Percentiles rank a stretch among this genome's conserved stretches.
phyloP scores from a whole-genome alignment of 345 rosid genomes.

The Eucalyptus albens region DNA sequence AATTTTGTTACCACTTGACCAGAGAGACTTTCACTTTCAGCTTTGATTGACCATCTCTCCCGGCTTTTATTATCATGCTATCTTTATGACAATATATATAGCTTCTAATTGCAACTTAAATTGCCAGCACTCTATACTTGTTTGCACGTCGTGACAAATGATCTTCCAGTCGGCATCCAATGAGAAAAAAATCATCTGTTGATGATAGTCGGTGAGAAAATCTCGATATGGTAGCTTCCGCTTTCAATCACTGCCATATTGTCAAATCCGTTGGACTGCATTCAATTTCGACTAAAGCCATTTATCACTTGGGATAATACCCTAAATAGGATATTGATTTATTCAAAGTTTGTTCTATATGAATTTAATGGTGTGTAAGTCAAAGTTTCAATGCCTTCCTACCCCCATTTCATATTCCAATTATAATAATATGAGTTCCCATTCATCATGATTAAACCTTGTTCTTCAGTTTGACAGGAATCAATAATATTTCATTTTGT shows the following conservation, averaged over 20 bases:
- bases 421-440: not conserved
- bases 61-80: not conserved
- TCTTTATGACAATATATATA: too few species aligned
- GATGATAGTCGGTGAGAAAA: not conserved
- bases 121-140: not conserved
- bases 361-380: not conserved
- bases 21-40: not conserved
- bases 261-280: not conserved
- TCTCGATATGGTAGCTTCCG: not conserved
- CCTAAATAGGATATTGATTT: not conserved
- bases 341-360: not conserved
- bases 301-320: not conserved
- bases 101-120: not conserved
- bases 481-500: not conserved
- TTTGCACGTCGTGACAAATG: not conserved
- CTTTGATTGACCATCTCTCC: not conserved
- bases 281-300: too few species aligned
- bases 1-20: too few species aligned
- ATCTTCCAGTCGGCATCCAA: too few species aligned
- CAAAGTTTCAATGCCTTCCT: not conserved
- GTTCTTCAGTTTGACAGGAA: not conserved
- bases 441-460: not conserved
- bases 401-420: not conserved
- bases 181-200: not conserved
- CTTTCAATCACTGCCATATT: not conserved